phyloP scores from a whole-genome alignment of 768 basidiomycete genomes.

The Pleurotus eryngii region DNA sequence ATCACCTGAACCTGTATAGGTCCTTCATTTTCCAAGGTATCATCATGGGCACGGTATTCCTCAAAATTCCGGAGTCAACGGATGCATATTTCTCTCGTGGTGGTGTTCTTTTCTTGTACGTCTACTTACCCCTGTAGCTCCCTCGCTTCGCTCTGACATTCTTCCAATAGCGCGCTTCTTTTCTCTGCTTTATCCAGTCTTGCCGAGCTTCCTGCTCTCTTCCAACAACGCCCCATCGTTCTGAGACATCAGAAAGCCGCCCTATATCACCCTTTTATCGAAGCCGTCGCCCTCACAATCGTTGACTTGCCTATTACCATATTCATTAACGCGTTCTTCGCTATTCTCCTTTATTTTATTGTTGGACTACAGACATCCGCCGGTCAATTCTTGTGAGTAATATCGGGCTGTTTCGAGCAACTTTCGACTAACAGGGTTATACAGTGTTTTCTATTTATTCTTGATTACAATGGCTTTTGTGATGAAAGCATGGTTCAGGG shows the following conservation, averaged over 20 bases:
- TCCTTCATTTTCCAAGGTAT: conserved; percentile 28
- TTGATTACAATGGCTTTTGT: conserved; percentile 54
- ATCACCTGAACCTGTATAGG: conserved; percentile 15
- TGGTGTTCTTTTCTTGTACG: conserved; percentile 70
- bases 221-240: conserved; percentile 57
- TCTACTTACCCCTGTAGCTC: conserved; percentile 1
- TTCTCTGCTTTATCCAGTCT: conserved; percentile 45
- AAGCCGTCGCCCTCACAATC: conserved; percentile 50
- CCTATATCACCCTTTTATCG: conserved; percentile 58
- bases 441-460: conserved; percentile 57
- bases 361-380: conserved; percentile 53
- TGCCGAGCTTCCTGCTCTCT: conserved; percentile 48
- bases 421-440: not conserved
- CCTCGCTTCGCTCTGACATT: not conserved
- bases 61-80: conserved; percentile 47
- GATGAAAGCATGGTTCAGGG: conserved; percentile 78
- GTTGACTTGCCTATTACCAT: conserved; percentile 61
- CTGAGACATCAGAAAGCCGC: conserved; percentile 55
- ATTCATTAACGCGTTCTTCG: conserved; percentile 40
- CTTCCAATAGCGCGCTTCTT: conserved; percentile 37
- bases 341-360: conserved; percentile 58
- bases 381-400: conserved; percentile 62
- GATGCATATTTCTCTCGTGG: conserved; percentile 66
- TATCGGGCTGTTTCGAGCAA: not conserved
- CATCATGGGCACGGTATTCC: conserved; percentile 62